Evolutionary conservation across 1,284 basidiomycete genomes (phyloP), one percentile per base, ranked within the genome.

Genomic region (Puccinia horiana): DNA sequence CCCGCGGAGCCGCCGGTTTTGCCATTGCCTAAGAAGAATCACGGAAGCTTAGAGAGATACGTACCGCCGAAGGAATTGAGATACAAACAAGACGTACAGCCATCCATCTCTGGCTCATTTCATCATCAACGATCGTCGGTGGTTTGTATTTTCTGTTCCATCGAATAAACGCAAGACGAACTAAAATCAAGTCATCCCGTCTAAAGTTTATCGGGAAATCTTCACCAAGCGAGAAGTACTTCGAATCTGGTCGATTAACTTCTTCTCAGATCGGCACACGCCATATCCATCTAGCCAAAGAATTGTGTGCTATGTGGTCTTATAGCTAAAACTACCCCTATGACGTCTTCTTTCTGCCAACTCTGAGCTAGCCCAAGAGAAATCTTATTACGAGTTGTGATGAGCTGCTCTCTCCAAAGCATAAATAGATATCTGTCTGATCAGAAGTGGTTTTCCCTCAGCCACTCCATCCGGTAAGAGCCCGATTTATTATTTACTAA

Each of bases 21-120:
- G n/a, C 54, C 16, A 35, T 40, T 40, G 61, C 37, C 35, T 65
- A 40, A 65, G 18, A 65, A 20, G 18, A 12, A 63, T 63, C 32
- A 35, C 58, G 58, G 32, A 63, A 63, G 5, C 58, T 63, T 18
- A 18, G 32, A 35, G 29, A 32, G 32, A 32, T 16, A 40, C 35
- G 35, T 40, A 37, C 35, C 61, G 18, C 35, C 61, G 35, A 65
- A 65, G 61, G n/a, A 65, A 40, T 16, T 37, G 35, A 40, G 61
- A 65, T 40, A 4, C 29, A 65, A 63, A 35, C 14, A 63, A 18
- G 35, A 40, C 29, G 35, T 40, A 40, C 35, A 65, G 61, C 61
- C 16, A 65, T 37, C 61, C 61, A 65, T 35, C 61, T 65, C 35
- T 65, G 61, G 61, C 37, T 65, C 35, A 65, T 35, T 40, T 65